These are phyloP conservation scores for Berberis vulgaris DNA, from an alignment of 164 flowering plant species.

Conservation along the genomic window DNA sequence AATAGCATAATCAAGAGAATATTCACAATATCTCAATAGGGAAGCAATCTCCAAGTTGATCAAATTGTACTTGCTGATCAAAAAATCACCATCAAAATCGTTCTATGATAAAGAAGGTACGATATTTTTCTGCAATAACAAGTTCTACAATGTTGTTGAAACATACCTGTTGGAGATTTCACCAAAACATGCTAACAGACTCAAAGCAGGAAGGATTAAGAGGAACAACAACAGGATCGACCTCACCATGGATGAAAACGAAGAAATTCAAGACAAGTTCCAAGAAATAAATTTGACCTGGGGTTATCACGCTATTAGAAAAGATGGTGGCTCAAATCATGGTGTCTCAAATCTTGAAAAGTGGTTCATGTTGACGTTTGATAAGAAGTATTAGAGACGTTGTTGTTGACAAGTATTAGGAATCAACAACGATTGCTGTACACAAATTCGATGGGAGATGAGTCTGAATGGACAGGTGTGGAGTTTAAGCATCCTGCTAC, in stretches of 20 bases:
- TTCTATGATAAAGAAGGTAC: not conserved
- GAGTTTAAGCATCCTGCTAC: conserved; percentile 1
- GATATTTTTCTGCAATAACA: not conserved
- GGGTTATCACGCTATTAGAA: not conserved
- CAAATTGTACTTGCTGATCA: no score
- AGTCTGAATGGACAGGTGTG: not conserved
- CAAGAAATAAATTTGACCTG: not conserved
- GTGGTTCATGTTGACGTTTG: not conserved
- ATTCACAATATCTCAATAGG: no score
- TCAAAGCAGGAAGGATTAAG: no score
- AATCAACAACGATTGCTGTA: not conserved
- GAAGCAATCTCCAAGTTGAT: no score
- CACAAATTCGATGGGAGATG: not conserved
- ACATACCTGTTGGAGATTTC: not conserved
- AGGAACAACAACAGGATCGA: no score
- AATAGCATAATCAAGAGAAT: no score
- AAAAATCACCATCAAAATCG: no score
- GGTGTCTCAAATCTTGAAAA: no score
- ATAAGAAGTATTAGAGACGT: not conserved
- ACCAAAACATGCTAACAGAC: no score
- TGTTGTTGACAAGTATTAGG: no score
- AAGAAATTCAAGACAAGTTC: not conserved
- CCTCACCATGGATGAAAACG: not conserved
- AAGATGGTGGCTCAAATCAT: not conserved
- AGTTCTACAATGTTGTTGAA: not conserved